Base-by-base conservation (phyloP, 768 basidiomycete species). In the Ramaria sp. region DNA sequence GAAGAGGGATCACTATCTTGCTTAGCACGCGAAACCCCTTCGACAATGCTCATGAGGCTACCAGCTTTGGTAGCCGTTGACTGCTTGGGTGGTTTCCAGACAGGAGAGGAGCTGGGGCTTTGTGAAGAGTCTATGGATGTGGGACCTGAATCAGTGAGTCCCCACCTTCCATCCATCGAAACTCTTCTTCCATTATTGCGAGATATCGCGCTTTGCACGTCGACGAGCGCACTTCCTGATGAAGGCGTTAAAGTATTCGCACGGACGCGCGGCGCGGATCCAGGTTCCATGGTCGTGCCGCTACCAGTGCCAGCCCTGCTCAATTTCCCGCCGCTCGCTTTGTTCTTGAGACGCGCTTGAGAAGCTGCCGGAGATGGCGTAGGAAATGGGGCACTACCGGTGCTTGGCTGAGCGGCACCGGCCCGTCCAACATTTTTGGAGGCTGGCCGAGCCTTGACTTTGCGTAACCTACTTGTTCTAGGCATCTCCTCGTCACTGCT, bases 11-110 rank as follows among this genome's bases (percentile, higher is more conserved):
- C 24, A n/a, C 38, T 17, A 41, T 27, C 38, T 17, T 43, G 68
- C 62, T 45, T 31, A 6, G 47, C 69, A 69, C 13, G n/a, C 24
- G 82, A 67, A 46, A 86, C 79, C 6, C 73, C 77, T 63, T 86
- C 83, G 9, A 88, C 80, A 60, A 88, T 81, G 62, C 78, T 81
- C 83, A 87, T 82, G 64, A 86, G 67, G 43, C 77, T 83, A 41
- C 63, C 63, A 19, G 59, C 65, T 2, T 17, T 42, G 15, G 22
- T 22, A 17, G 13, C 17, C 48, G 11, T 11, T 19, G 34, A 13
- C 47, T 34, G 54, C n/a, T 52, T 41, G 51, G 39, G 51, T 43
- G 24, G 42, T 53, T 19, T 45, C 51, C 34, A 39, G 7, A 30
- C 11, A 22, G 31, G 33, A 24, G 45, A 31, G 24, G 20, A 39